Evolutionary conservation across 164 flowering plant species (phyloP).

Genomic region (Macadamia tetraphylla): DNA sequence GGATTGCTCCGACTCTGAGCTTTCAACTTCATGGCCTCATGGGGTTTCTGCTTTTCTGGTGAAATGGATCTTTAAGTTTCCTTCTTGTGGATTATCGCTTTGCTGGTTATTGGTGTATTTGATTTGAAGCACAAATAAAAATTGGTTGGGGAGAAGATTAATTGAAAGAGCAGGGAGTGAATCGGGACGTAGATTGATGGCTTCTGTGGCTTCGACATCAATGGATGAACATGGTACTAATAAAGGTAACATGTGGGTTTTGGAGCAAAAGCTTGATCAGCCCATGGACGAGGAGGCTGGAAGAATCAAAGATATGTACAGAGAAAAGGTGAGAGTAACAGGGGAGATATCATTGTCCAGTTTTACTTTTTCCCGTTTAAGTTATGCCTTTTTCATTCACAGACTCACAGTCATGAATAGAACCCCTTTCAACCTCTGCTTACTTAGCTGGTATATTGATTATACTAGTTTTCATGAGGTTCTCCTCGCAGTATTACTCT

Average conservation of each 20-base stretch:
- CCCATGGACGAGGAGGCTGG: conserved; percentile 99
- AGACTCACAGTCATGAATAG: no score
- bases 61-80: neutral
- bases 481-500: no score
- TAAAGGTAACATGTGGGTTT: conserved; percentile 87
- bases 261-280: conserved; percentile 96
- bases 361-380: neutral
- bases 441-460: no score
- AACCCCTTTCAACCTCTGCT: no score
- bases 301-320: conserved; percentile 61
- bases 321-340: conserved; percentile 53
- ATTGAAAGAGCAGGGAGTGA: neutral
- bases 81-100: neutral
- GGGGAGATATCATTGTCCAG: neutral
- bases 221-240: conserved; percentile 28
- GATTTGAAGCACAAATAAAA: neutral
- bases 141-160: neutral
- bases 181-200: neutral
- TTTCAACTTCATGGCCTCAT: no score
- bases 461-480: no score
- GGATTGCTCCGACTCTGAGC: neutral
- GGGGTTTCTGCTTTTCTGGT: neutral
- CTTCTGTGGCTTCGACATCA: conserved; percentile 19
- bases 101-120: neutral
- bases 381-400: neutral